Evolutionary conservation across 106 monocot species (phyloP).

Genomic region (Allium cepa): DNA sequence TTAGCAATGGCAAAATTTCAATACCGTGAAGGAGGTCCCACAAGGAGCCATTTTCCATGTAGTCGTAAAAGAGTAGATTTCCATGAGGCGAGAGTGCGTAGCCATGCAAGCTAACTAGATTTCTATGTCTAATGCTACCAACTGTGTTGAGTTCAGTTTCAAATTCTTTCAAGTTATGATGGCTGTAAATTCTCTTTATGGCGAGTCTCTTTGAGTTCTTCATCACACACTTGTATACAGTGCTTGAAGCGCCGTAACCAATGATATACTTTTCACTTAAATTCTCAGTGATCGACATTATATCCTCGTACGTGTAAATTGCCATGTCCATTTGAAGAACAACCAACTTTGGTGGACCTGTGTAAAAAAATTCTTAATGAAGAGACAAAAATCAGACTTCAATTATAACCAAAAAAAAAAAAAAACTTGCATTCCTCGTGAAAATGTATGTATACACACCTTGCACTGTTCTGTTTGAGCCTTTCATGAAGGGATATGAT

Average conservation of each 20-base stretch:
- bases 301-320: conserved; percentile 81
- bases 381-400: not conserved
- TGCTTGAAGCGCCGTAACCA: conserved; percentile 90
- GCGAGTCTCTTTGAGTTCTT: conserved; percentile 83
- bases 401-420: not conserved
- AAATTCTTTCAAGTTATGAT: conserved; percentile 72
- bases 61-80: conserved; percentile 97
- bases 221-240: conserved; percentile 75
- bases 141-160: conserved; percentile 88
- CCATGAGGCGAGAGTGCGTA: conserved; percentile 90
- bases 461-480: conserved; percentile 24
- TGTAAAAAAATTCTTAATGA: not conserved
- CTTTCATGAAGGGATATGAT: conserved; percentile 33
- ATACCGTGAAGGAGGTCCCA: conserved; percentile 99
- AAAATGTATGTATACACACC: conserved; percentile 15
- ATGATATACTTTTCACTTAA: conserved; percentile 87
- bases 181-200: conserved; percentile 67
- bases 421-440: not conserved
- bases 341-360: conserved; percentile 81
- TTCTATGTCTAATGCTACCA: conserved; percentile 90
- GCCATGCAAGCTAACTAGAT: conserved; percentile 87
- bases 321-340: conserved; percentile 97
- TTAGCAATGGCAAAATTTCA: not conserved
- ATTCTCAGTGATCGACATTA: conserved; percentile 84
- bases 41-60: conserved; percentile 97